These are phyloP conservation scores for Penicillium sp. DNA, from an alignment of 2,329 filamentous ascomycete genomes.

Conservation along the genomic window DNA sequence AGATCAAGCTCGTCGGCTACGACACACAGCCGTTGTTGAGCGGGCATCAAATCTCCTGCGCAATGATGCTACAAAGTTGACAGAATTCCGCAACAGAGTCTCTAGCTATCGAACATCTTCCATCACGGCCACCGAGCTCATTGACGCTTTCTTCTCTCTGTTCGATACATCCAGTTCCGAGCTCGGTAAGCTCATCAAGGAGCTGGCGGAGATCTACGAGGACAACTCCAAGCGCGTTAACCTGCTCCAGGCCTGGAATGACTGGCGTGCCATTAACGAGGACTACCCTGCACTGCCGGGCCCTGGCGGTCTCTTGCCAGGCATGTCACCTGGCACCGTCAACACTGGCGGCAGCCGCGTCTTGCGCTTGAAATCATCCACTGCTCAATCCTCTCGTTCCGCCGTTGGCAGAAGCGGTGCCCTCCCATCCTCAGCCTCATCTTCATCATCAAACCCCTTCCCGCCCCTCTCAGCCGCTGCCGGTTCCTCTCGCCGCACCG, in stretches of 20 bases:
- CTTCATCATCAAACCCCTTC: slow-evolving; percentile 45
- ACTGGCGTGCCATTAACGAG: slow-evolving; percentile 94
- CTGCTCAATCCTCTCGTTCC: slow-evolving; percentile 64
- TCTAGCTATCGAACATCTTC: slow-evolving; percentile 71
- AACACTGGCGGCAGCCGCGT: slow-evolving; percentile 58
- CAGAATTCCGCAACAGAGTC: slow-evolving; percentile 74
- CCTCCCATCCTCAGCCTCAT: slow-evolving; percentile 40
- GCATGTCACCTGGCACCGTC: slow-evolving; percentile 44
- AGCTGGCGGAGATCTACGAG: slow-evolving; percentile 90
- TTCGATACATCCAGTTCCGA: slow-evolving; percentile 80
- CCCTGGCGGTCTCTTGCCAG: slow-evolving; percentile 65
- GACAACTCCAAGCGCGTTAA: slow-evolving; percentile 70
- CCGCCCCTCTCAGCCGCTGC: slow-evolving; percentile 41
- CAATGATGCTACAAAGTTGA: slow-evolving; percentile 72
- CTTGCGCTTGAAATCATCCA: slow-evolving; percentile 67
- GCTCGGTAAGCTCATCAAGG: slow-evolving; percentile 83
- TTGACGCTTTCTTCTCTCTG: slow-evolving; percentile 82
- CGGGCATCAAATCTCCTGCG: slow-evolving; percentile 77
- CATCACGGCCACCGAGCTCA: slow-evolving; percentile 71
- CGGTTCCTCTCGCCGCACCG: slow-evolving; percentile 20
- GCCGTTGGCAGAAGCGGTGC: slow-evolving; percentile 59
- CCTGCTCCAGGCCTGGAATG: slow-evolving; percentile 82
- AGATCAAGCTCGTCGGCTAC: slow-evolving; percentile 74
- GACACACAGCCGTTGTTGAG: slow-evolving; percentile 81
- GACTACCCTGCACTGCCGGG: slow-evolving; percentile 88